Base-by-base conservation (phyloP, 1,284 basidiomycete species). In the Tremellales sp. region DNA sequence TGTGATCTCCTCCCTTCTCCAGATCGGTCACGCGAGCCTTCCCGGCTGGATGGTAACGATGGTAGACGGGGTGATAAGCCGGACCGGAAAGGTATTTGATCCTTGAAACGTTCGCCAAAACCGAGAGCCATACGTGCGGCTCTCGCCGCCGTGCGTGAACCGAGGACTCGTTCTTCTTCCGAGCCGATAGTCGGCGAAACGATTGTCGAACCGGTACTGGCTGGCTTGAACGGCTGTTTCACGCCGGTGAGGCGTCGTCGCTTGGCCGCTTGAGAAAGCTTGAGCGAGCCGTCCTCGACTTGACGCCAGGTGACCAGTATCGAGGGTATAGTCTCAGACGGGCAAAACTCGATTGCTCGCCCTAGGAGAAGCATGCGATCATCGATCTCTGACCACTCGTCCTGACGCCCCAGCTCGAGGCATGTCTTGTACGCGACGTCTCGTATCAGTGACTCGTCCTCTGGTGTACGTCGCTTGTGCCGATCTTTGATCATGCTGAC, bases 261-360 rank as follows among this genome's bases (percentile, higher is more conserved):
- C 40, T 57, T 57, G 7, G 58, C 54, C 5, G 64, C 65, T 37
- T 58, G 44, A 22, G 60, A 52, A 4, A 68, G 47, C 39, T 58
- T 61, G 13, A 64, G 56, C 21, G 58, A 51, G 4, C 64, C 61
- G 19, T 63, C 63, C 48, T 78, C 76, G 13, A 75, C 57, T 39
- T 52, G 79, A 40, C 82, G 80, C 87, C 89, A 96, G 2, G 82
- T 78, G 0, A 75, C 69, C 17, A 96, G 78, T 23, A 94, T 77
- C 52, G 86, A 83, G 21, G 84, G 77, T 8, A 93, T 78, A 55
- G 82, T 80, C 43, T 89, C 87, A 0, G 86, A 67, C 1, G 91
- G 89, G 66, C 89, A 93, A n/a, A 94, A 78, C 61, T 90, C 84
- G 25, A 96, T 76, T 3, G 91, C 87, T 49, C 83, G 81, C 3